Base-by-base conservation (phyloP, 1,284 basidiomycete genomes). In the Sporisorium scitamineum region DNA sequence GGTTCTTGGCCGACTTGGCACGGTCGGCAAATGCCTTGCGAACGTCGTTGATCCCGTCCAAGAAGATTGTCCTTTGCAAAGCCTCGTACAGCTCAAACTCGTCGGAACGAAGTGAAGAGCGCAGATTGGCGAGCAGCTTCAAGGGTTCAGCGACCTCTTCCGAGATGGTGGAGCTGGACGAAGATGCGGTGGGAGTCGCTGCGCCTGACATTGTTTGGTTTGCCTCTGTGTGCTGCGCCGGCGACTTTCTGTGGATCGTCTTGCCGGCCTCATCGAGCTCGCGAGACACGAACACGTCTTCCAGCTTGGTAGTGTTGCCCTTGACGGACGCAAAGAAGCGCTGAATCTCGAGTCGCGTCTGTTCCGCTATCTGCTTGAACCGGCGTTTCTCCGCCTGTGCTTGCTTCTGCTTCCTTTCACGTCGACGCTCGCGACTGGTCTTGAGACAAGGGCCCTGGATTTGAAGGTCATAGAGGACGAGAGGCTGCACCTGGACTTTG, bases 61-160 rank as follows among this genome's bases (percentile, higher is more conserved):
- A 42, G 61, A 62, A 68, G 34, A 65, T 48, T 1, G 63, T 70
- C 20, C 60, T 45, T 44, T 81, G 80, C 31, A 82, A 52, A 10
- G 70, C 58, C 39, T 77, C 76, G 68, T 82, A 82, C 16, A 82
- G 71, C 54, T 79, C 79, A 32, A 82, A 82, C 29, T 82, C 80
- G 54, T 79, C 76, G 0, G 65, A 56, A 24, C 78, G 66, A 5
- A 82, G 56, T 14, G 77, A 71, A 2, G 54, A 37, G 31, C 59
- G 66, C 34, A 82, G 54, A 24, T 64, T 67, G 3, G 70, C 57
- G 24, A 82, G 64, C 39, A 82, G 60, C 20, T 50, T 61, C 26
- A 82, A 32, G 1, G 74, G 75, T n/a, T 77, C 70, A 1, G 62
- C 62, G 4, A 62, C 58, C 27, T 57, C 20, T 10, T 63, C 68